phyloP scores from a whole-genome alignment of 768 basidiomycete genomes.

The Holtermannia corniformis region DNA sequence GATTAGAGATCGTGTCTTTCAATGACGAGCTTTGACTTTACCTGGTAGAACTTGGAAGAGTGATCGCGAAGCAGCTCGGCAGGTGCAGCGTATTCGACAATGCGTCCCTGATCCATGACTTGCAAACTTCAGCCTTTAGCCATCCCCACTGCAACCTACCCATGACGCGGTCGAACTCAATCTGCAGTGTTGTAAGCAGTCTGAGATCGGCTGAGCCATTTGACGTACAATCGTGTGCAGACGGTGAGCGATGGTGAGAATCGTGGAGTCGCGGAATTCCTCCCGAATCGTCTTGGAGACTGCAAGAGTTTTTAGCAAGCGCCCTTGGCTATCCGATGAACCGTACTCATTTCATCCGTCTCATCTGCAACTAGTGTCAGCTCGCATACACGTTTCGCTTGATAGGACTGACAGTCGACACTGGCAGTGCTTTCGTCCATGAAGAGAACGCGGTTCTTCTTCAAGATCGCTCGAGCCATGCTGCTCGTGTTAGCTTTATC shows the following conservation, averaged over 20 bases:
- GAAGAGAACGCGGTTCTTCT: slow-evolving; percentile 63
- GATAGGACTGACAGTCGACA: slow-evolving; percentile 50
- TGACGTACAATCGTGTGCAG: slow-evolving; percentile 62
- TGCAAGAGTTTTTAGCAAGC: slow-evolving; percentile 5
- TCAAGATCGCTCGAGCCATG: slow-evolving; percentile 78
- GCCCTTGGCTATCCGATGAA: neutral
- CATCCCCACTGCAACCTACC: slow-evolving; percentile 3
- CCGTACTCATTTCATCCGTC: slow-evolving; percentile 75
- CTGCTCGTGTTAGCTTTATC: slow-evolving; percentile 31
- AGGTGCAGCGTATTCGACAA: slow-evolving; percentile 57
- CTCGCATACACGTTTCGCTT: neutral
- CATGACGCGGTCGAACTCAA: slow-evolving; percentile 62
- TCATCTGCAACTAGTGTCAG: slow-evolving; percentile 48
- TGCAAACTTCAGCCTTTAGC: slow-evolving; percentile 6
- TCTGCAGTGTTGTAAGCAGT: slow-evolving; percentile 30
- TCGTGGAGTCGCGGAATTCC: slow-evolving; percentile 64
- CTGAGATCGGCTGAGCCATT: slow-evolving; percentile 48
- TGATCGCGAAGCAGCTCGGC: slow-evolving; percentile 32
- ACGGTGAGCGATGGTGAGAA: slow-evolving; percentile 73
- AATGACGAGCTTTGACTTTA: slow-evolving; percentile 6
- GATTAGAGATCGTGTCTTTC: neutral
- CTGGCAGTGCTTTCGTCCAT: slow-evolving; percentile 73
- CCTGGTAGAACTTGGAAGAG: slow-evolving; percentile 35
- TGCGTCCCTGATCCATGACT: slow-evolving; percentile 59
- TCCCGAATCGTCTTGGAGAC: slow-evolving; percentile 40